These are phyloP conservation scores for Diplodia scrobiculata DNA, from an alignment of 2,329 filamentous ascomycete genomes.

Conservation along the genomic window DNA sequence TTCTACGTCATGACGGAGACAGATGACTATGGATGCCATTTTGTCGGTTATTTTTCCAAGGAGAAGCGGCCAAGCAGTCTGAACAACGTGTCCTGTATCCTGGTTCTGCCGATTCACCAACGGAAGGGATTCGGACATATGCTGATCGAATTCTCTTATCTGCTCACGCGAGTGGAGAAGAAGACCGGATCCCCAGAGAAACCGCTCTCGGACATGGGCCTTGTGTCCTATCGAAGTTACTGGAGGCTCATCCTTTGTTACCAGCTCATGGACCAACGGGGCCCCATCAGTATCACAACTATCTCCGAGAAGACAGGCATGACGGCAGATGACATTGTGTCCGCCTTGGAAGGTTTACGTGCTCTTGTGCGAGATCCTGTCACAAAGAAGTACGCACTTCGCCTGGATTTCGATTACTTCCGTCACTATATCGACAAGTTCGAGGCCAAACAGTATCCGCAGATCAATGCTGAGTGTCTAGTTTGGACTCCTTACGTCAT, in stretches of 20 bases:
- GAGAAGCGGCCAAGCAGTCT: slow-evolving; percentile 92
- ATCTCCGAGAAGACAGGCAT: slow-evolving; percentile 91
- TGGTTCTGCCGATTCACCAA: slow-evolving; percentile 94
- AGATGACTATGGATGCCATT: slow-evolving; percentile 87
- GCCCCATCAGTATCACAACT: slow-evolving; percentile 58
- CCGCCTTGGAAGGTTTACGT: slow-evolving; percentile 84
- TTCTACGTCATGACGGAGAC: slow-evolving; percentile 98
- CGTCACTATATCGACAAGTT: slow-evolving; percentile 85
- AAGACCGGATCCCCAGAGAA: slow-evolving; percentile 97
- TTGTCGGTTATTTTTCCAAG: slow-evolving; percentile 99
- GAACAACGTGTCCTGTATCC: slow-evolving; percentile 96
- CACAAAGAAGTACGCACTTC: slow-evolving; percentile 84
- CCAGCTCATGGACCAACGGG: slow-evolving; percentile 69
- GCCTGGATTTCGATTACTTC: slow-evolving; percentile 83
- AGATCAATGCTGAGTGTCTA: slow-evolving; percentile 75
- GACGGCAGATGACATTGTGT: slow-evolving; percentile 94
- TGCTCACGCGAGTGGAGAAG: slow-evolving; percentile 86
- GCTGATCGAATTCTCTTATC: slow-evolving; percentile 96
- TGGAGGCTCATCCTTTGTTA: slow-evolving; percentile 89
- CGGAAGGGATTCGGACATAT: slow-evolving; percentile 96
- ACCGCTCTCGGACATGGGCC: slow-evolving; percentile 93
- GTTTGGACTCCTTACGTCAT: slow-evolving; percentile 98
- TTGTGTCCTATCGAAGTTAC: slow-evolving; percentile 96
- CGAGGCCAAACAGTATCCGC: slow-evolving; percentile 84
- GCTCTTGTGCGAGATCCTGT: slow-evolving; percentile 87